Percentiles rank a stretch among this genome's conserved stretches.
phyloP scores from a whole-genome alignment of 148 eudicot species.

The Rhododendron henanense region DNA sequence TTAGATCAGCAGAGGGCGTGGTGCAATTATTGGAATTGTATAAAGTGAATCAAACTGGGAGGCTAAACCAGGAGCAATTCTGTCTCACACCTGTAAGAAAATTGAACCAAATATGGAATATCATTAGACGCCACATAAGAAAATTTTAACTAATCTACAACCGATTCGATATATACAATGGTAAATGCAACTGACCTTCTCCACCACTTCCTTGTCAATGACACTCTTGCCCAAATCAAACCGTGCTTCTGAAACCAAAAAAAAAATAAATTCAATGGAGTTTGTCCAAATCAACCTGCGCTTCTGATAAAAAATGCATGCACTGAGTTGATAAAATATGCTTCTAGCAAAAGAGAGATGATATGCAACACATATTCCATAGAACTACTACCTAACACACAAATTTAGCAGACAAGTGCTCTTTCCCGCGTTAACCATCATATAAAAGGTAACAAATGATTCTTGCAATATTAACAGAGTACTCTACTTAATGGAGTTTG shows the following conservation, averaged over 20 bases:
- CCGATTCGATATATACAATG: not conserved
- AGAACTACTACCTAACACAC: not conserved
- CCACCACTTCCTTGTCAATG: slow-evolving; percentile 79
- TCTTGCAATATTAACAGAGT: not conserved
- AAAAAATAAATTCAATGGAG: not conserved
- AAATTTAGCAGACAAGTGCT: not conserved
- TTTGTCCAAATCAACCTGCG: slow-evolving; percentile 54
- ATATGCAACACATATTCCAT: not conserved
- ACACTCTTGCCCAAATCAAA: slow-evolving; percentile 50
- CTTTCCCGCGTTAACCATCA: not conserved
- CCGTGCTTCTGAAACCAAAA: slow-evolving; percentile 57
- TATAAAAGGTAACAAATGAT: not conserved
- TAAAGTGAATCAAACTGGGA: slow-evolving; percentile 80
- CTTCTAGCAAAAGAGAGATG: not conserved
- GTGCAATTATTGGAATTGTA: no score
- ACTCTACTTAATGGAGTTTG: not conserved
- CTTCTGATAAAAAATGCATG: slow-evolving; percentile 40
- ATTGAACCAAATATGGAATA: not conserved
- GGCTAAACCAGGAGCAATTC: slow-evolving; percentile 84
- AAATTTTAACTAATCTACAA: not conserved
- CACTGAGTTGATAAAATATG: not conserved
- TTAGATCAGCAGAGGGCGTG: no score
- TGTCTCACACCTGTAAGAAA: slow-evolving; percentile 80
- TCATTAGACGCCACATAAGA: not conserved
- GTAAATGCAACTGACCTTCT: slow-evolving; percentile 48